Evolutionary conservation across 208 protist species (phyloP).

Genomic region (Crithidia mellificae): DNA sequence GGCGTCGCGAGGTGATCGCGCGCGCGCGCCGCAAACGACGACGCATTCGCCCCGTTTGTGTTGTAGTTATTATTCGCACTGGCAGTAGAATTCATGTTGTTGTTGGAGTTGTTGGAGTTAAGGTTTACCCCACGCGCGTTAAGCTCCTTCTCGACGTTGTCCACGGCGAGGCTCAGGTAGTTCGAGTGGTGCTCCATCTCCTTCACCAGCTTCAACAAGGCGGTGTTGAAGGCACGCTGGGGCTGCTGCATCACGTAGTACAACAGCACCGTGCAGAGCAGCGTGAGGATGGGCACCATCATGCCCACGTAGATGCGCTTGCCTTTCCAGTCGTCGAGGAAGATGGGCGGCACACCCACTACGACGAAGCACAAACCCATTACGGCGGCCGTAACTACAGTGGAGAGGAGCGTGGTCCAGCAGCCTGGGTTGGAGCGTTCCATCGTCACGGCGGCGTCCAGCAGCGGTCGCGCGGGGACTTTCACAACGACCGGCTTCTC

Average conservation of each 20-base stretch:
- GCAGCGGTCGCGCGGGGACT: conserved; percentile 12
- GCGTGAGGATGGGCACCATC: conserved; percentile 51
- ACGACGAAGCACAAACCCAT: conserved; percentile 41
- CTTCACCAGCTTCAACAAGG: conserved; percentile 30
- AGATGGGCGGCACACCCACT: conserved; percentile 53
- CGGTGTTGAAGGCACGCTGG: conserved; percentile 31
- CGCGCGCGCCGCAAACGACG: neutral
- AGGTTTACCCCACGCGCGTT: conserved; percentile 12
- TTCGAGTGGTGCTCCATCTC: conserved; percentile 37
- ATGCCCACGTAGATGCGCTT: conserved; percentile 46
- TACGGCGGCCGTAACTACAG: conserved; percentile 30
- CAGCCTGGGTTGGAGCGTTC: conserved; percentile 18
- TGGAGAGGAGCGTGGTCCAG: conserved; percentile 20
- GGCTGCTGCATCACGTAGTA: conserved; percentile 49
- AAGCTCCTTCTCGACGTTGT: conserved; percentile 32
- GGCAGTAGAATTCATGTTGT: too few species aligned
- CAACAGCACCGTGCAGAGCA: conserved; percentile 44
- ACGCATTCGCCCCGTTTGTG: neutral
- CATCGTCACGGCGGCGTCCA: neutral
- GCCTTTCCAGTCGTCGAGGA: conserved; percentile 18
- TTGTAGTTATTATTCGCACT: neutral
- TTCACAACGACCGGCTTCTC: conserved; percentile 14
- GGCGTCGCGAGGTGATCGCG: conserved; percentile 10
- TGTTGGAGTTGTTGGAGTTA: neutral
- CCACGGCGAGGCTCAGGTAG: conserved; percentile 23